A percentile compares a stretch with the other conserved stretches of the same genome.
These are phyloP conservation scores for Mesembryanthemum crystallinum DNA, from an alignment of 148 eudicot species.

Conservation along the genomic window DNA sequence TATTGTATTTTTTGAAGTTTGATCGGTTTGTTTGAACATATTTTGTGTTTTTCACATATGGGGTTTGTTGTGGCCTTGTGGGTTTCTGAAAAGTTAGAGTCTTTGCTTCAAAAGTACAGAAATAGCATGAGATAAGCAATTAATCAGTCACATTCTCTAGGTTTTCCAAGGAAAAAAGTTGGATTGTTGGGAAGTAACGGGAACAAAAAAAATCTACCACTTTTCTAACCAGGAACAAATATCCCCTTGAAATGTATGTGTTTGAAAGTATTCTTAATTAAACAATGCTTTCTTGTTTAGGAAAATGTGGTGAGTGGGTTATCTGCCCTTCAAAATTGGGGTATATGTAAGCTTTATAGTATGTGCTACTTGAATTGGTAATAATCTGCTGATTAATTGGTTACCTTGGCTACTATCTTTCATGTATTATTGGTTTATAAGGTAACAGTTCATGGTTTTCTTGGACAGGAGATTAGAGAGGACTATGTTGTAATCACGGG, in stretches of 20 bases:
- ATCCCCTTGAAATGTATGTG: slow-evolving; percentile 24
- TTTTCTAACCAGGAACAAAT: background rate
- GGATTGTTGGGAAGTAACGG: background rate
- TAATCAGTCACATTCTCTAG: slow-evolving; percentile 11
- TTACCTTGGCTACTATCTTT: background rate
- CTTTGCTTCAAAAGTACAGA: slow-evolving; percentile 7
- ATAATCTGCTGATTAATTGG: background rate
- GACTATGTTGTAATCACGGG: slow-evolving; percentile 36
- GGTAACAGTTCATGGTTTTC: slow-evolving; percentile 7
- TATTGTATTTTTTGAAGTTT: background rate
- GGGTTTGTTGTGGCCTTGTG: slow-evolving; percentile 2
- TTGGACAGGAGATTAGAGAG: slow-evolving; percentile 31
- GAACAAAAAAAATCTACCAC: slow-evolving; percentile 1
- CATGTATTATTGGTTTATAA: slow-evolving; percentile 7
- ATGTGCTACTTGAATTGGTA: background rate
- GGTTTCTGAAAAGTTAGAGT: slow-evolving; percentile 8
- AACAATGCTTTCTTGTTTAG: slow-evolving; percentile 12
- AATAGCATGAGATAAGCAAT: slow-evolving; percentile 17
- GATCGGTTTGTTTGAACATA: background rate
- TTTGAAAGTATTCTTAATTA: background rate
- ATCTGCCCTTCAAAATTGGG: slow-evolving; percentile 10
- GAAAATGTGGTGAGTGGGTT: slow-evolving; percentile 14
- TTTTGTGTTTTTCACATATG: slow-evolving; percentile 3
- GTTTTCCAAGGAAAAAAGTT: background rate
- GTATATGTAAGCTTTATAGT: background rate